Evolutionary conservation across 2,329 filamentous ascomycete species (phyloP).

Genomic region (Alternaria arborescens): DNA sequence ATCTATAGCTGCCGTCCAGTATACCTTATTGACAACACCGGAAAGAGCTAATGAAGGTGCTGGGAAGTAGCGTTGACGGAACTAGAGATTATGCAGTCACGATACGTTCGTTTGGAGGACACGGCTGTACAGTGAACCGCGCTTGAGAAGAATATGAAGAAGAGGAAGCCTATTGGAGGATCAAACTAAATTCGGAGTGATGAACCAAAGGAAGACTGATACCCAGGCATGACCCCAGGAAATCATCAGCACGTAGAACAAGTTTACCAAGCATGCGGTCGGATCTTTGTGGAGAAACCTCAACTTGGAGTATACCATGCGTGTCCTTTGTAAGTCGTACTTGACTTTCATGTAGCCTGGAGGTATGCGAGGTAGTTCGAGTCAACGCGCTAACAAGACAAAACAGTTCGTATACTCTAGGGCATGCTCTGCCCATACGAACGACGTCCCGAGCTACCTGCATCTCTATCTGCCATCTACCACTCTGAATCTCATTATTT

Average conservation of each 20-base stretch:
- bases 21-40: neutral
- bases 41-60: no score
- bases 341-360: neutral
- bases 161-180: neutral
- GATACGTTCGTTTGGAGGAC: neutral
- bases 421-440: neutral
- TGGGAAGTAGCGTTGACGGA: neutral
- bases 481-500: neutral
- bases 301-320: neutral
- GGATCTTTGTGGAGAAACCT: neutral
- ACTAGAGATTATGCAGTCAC: neutral
- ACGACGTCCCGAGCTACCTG: neutral
- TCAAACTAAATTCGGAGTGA: neutral
- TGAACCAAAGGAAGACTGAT: neutral
- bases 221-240: neutral
- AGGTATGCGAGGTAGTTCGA: neutral
- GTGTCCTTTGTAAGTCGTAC: neutral
- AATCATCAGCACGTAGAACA: neutral
- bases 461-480: neutral
- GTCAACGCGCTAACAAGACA: neutral
- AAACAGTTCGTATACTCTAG: neutral
- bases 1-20: neutral
- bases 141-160: neutral
- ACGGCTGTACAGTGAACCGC: neutral
- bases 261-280: neutral